These are phyloP conservation scores for Vigna nakashimae DNA, from an alignment of 306 rosid genomes.

Conservation along the genomic window DNA sequence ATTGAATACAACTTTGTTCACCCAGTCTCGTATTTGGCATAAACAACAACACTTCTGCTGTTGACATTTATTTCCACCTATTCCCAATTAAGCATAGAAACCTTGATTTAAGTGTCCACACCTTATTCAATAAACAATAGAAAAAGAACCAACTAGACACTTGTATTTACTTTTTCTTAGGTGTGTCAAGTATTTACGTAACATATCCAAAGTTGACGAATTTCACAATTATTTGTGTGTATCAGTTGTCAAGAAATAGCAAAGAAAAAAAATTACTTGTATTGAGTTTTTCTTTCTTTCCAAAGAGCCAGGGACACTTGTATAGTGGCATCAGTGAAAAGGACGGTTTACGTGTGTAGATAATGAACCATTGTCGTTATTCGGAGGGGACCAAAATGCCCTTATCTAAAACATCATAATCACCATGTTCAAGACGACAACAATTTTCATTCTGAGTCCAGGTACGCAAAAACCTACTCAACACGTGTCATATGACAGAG, in stretches of 20 bases:
- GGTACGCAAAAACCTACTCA: slow-evolving; percentile 18
- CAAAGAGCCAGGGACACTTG: slow-evolving; percentile 33
- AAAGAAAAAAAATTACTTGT: not conserved
- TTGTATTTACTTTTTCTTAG: not conserved
- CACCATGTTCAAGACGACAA: slow-evolving; percentile 20
- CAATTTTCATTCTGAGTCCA: not conserved
- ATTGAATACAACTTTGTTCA: not conserved
- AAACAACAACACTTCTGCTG: slow-evolving; percentile 17
- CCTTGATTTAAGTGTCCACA: not conserved
- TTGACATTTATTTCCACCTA: not conserved
- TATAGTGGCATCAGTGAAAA: not conserved
- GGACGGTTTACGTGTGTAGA: not conserved
- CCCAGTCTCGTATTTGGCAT: slow-evolving; percentile 26
- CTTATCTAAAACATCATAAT: not conserved
- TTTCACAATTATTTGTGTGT: slow-evolving; percentile 11
- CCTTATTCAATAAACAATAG: not conserved
- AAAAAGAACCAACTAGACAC: slow-evolving; percentile 27
- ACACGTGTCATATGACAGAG: slow-evolving; percentile 44
- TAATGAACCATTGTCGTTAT: not conserved
- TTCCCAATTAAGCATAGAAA: slow-evolving; percentile 8
- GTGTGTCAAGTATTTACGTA: not conserved
- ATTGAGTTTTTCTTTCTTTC: not conserved
- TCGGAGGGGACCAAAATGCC: not conserved
- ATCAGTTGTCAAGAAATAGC: slow-evolving; percentile 18
- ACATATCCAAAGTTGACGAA: slow-evolving; percentile 28